Conservation (phyloP, 192 early-diverging fungal genomes). For the Diversispora epigaea region DNA sequence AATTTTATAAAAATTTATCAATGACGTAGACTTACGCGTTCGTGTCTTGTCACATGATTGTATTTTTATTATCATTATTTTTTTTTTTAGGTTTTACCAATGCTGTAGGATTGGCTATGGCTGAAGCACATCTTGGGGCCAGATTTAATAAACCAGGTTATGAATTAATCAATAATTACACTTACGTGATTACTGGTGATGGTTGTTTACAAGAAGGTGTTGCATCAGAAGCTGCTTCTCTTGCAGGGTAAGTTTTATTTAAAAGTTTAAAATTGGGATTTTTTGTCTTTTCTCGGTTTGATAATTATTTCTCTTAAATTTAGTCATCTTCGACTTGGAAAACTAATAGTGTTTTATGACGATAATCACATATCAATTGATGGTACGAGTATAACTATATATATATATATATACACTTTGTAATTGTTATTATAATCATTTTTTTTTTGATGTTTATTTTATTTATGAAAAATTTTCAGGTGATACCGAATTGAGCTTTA, state of each 20-base stretch:
- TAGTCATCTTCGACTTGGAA: conserved; percentile 86
- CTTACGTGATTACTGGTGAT: conserved; percentile 85
- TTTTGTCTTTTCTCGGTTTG: background rate
- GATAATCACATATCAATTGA: conserved; percentile 97
- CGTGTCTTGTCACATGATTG: background rate
- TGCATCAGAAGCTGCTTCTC: conserved; percentile 82
- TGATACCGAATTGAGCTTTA: conserved; percentile 79
- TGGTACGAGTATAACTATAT: conserved; percentile 44
- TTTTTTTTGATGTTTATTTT: background rate
- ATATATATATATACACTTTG: too few species aligned
- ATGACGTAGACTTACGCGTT: background rate
- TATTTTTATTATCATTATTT: background rate
- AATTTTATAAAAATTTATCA: background rate
- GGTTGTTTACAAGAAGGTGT: conserved; percentile 99
- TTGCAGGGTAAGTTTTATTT: conserved; percentile 70
- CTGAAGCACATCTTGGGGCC: conserved; percentile 83
- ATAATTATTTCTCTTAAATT: background rate
- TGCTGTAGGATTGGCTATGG: conserved; percentile 91
- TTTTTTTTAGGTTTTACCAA: conserved; percentile 65
- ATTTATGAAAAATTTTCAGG: background rate
- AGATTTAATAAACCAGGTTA: conserved; percentile 89
- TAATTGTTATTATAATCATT: background rate
- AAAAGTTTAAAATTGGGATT: background rate
- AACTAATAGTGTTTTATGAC: conserved; percentile 94
- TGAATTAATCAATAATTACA: conserved; percentile 83